Evolutionary conservation across 495 filamentous ascomycete genomes (phyloP), one percentile per base, ranked within the genome.

Genomic region (Recurvomyces mirabilis): DNA sequence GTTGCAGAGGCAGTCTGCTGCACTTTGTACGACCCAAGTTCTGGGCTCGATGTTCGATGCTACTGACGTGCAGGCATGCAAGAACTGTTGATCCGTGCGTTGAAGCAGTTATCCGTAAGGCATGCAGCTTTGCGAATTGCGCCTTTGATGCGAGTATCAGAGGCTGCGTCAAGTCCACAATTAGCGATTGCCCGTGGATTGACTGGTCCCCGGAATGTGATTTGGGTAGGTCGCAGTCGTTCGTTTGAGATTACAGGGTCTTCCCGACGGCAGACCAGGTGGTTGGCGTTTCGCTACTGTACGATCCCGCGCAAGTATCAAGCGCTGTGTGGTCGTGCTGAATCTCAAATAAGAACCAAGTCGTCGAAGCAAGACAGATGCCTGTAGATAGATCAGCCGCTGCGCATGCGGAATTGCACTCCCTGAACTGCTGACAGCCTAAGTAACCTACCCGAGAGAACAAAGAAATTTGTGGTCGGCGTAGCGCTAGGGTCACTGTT

Each of bases 201-300:
- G n/a, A n/a, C n/a, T n/a, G n/a, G n/a, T n/a, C n/a, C n/a, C n/a
- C n/a, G n/a, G n/a, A n/a, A n/a, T n/a, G n/a, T n/a, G n/a, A n/a
- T n/a, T n/a, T n/a, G n/a, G n/a, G n/a, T n/a, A n/a, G 29, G 20
- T 25, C 43, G 46, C 51, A 49, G 46, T 40, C 46, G 51, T 54
- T 54, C 51, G 51, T 46, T 49, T 45, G 38, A 54, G 51, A 54
- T 54, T 54, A 41, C 51, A 54, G 51, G 51, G 29, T 30, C 25
- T 20, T 38, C 22, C 45, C 45, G 50, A 30, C 25, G 34, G 10
- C 9, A 32, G 31, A 14, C 51, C 51, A 39, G 26, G 28, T 33
- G n/a, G 40, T 25, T 46, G 51, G 51, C 36, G 31, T 31, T 23
- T 31, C 40, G 46, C 51, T 54, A 41, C 51, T 54, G 51, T 44